These are phyloP conservation scores for Cercospora sp. DNA, from an alignment of 2,329 filamentous ascomycete species.

Conservation along the genomic window DNA sequence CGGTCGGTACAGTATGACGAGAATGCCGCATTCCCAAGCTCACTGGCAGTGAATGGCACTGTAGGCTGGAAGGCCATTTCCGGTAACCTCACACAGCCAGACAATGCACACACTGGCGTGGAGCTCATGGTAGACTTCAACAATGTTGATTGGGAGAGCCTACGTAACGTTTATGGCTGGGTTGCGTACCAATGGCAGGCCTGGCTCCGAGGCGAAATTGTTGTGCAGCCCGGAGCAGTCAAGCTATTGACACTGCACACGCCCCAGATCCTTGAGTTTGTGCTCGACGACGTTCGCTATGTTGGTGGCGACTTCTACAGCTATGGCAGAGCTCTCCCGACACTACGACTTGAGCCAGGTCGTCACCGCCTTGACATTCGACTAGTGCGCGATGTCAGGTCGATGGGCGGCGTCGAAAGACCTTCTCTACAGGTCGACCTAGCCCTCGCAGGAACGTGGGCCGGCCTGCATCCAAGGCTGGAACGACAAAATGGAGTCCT, in stretches of 20 bases:
- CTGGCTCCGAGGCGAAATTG: conserved; percentile 56
- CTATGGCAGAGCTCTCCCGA: conserved; percentile 52
- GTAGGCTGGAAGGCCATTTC: conserved; percentile 50
- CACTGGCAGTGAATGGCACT: conserved; percentile 53
- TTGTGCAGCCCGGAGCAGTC: conserved; percentile 37
- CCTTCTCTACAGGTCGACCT: conserved; percentile 49
- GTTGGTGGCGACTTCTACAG: conserved; percentile 61
- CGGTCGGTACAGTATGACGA: conserved; percentile 47
- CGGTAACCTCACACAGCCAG: conserved; percentile 36
- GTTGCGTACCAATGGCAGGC: conserved; percentile 59
- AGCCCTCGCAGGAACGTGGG: conserved; percentile 35
- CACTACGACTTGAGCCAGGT: conserved; percentile 53
- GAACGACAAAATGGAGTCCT: conserved; percentile 37
- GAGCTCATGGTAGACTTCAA: conserved; percentile 50
- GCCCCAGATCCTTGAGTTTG: conserved; percentile 54
- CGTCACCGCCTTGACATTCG: conserved; percentile 55
- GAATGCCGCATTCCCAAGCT: conserved; percentile 49
- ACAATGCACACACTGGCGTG: conserved; percentile 37
- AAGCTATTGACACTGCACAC: conserved; percentile 47
- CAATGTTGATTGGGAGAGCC: conserved; percentile 55
- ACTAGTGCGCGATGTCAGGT: conserved; percentile 57
- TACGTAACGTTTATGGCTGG: conserved; percentile 60
- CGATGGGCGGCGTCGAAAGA: conserved; percentile 54
- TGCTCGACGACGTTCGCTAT: conserved; percentile 53
- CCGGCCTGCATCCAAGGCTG: conserved; percentile 32